phyloP scores from a whole-genome alignment of 1,139 yeast genomes.

The Debaryomycetaceae sp. region DNA sequence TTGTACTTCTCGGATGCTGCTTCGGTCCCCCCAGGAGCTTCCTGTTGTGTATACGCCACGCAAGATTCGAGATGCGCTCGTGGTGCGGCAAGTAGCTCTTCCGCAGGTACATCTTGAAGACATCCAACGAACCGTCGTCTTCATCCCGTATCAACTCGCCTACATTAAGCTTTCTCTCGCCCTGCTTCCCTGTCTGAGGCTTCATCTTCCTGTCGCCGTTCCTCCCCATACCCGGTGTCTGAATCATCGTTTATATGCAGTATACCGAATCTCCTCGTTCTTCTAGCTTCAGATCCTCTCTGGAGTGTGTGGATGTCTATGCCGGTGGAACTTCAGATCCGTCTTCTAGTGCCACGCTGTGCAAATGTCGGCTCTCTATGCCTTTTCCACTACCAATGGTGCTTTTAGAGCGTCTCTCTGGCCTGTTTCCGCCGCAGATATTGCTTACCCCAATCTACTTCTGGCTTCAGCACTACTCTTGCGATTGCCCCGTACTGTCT shows the following conservation, averaged over 20 bases:
- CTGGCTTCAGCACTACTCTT: no score
- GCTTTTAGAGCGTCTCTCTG: no score
- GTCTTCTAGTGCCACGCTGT: no score
- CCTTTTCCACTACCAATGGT: no score
- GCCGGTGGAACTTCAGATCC: no score
- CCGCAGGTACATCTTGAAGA: conserved; percentile 42
- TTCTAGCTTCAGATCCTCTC: neutral
- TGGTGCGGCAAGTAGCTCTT: conserved; percentile 43
- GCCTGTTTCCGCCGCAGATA: no score
- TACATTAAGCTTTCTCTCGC: conserved; percentile 2
- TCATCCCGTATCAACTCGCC: conserved; percentile 19
- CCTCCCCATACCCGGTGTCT: neutral
- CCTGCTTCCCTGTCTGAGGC: neutral
- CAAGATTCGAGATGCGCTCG: conserved; percentile 42
- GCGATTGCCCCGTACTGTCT: no score
- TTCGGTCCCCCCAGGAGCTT: conserved; percentile 19
- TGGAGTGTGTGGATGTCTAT: neutral
- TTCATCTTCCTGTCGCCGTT: neutral
- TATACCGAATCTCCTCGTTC: neutral
- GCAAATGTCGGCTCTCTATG: no score
- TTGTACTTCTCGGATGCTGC: neutral
- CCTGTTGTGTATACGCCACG: conserved; percentile 45
- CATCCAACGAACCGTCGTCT: conserved; percentile 33
- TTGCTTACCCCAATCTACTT: no score
- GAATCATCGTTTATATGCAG: neutral